Percentiles rank a stretch among this genome's conserved stretches.
These are phyloP conservation scores for Yarrowia divulgata DNA, from an alignment of 805 yeast species.

Conservation along the genomic window DNA sequence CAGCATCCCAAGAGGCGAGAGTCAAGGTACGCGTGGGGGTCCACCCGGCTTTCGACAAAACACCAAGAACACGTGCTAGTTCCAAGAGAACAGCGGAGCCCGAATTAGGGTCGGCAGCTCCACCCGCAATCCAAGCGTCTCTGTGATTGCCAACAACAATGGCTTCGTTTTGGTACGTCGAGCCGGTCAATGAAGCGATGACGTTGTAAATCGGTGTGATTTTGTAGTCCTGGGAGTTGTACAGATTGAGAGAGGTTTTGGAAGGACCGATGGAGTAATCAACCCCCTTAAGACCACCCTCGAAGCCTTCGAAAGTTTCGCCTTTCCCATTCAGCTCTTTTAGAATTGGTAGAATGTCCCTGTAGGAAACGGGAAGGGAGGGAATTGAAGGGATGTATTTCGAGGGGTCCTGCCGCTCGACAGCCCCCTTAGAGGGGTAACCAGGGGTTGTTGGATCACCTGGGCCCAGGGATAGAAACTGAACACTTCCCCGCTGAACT, in stretches of 20 bases:
- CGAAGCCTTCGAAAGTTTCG: slow-evolving; percentile 60
- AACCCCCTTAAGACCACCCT: slow-evolving; percentile 55
- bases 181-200: slow-evolving; percentile 66
- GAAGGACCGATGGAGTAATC: slow-evolving; percentile 64
- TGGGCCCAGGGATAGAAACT: slow-evolving; percentile 64
- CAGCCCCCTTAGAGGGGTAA: slow-evolving; percentile 61
- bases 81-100: slow-evolving; percentile 74
- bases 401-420: slow-evolving; percentile 59
- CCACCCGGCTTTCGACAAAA: slow-evolving; percentile 65
- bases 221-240: slow-evolving; percentile 66
- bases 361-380: slow-evolving; percentile 69
- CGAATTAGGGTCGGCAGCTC: slow-evolving; percentile 80
- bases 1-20: slow-evolving; percentile 84
- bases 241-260: slow-evolving; percentile 58
- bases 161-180: slow-evolving; percentile 57
- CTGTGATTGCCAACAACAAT: slow-evolving; percentile 77
- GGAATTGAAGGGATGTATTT: slow-evolving; percentile 69
- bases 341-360: slow-evolving; percentile 69
- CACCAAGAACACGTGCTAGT: slow-evolving; percentile 65
- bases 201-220: slow-evolving; percentile 69
- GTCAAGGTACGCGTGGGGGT: slow-evolving; percentile 73
- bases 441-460: slow-evolving; percentile 87
- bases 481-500: slow-evolving; percentile 79
- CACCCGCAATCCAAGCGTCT: slow-evolving; percentile 82
- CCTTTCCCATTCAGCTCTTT: slow-evolving; percentile 62